Base-by-base conservation (phyloP, 2,329 filamentous ascomycete genomes). In the Stagonosporopsis chrysanthemi region DNA sequence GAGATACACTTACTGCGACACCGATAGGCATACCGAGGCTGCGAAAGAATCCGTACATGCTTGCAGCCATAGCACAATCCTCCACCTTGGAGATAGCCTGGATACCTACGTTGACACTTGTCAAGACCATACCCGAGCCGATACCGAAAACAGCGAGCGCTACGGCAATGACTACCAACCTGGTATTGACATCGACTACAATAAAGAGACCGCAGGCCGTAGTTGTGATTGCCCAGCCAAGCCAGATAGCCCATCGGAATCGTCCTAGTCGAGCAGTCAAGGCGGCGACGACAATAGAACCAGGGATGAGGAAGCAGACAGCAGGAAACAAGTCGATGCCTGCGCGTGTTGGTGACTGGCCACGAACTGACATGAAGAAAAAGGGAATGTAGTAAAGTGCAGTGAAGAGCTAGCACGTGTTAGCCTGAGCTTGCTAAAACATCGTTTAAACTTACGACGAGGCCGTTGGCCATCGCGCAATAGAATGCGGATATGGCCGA, bases 1-100 rank as follows among this genome's bases (percentile, higher is more conserved):
- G 4, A 14, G 17, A 15, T n/a, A 11, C 4, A 56, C 56, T 56
- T 62, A 71, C 58, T 29, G 78, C 77, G 5, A 82, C 72, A 9
- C 80, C 80, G 23, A 80, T 56, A 11, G 76, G 75, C 79, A 80
- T 80, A 1, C 81, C 80, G 53, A 81, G 71, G 6, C 73, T 76
- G 22, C 72, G 73, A 12, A 76, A 67, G 60, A 77, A 76, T 1
- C 66, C 71, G 58, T 76, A 79, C 76, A 75, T 78, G 29, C 67
- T 69, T 0, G 72, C 71, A 1, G 80, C 75, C 33, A 73, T 68
- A 1, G 68, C 70, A 23, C 61, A 62, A 40, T 79, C 69, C 38
- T 74, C 69, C 0, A 65, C 55, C 39, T 64, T 64, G 4, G 74
- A 70, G 33, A 77, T 69, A 15, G 74, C 77, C 47, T 80, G 78